These are phyloP conservation scores for Dryadomyces quercus-mongolicae DNA, from an alignment of 2,329 filamentous ascomycete genomes.

Conservation along the genomic window DNA sequence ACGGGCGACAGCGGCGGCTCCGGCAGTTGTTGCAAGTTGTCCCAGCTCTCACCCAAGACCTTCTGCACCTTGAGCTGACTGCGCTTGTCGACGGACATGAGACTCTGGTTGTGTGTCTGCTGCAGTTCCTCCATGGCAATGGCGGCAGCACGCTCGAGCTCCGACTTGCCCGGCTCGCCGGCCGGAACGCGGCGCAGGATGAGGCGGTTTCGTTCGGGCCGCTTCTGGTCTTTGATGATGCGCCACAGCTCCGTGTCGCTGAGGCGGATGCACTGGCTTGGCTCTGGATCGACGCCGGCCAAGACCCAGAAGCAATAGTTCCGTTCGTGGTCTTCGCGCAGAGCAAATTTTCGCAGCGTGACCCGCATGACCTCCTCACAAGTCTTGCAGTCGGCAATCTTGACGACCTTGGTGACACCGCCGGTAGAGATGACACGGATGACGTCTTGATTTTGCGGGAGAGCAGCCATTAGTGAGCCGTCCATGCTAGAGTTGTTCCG, in stretches of 20 bases:
- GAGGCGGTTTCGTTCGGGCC: slow-evolving; percentile 78
- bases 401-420: slow-evolving; percentile 85
- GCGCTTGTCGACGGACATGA: slow-evolving; percentile 56
- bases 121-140: slow-evolving; percentile 83
- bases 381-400: slow-evolving; percentile 81
- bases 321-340: slow-evolving; percentile 81
- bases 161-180: slow-evolving; percentile 76
- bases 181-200: slow-evolving; percentile 89
- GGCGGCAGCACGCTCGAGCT: slow-evolving; percentile 74
- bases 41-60: slow-evolving; percentile 76
- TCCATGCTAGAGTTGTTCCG: slow-evolving; percentile 77
- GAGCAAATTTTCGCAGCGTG: slow-evolving; percentile 74
- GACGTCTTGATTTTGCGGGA: slow-evolving; percentile 77
- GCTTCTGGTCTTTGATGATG: slow-evolving; percentile 75
- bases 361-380: slow-evolving; percentile 88
- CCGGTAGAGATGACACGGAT: slow-evolving; percentile 89
- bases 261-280: slow-evolving; percentile 67
- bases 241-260: slow-evolving; percentile 81
- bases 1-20: slow-evolving; percentile 71
- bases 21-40: slow-evolving; percentile 56
- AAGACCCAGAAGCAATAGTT: slow-evolving; percentile 97
- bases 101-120: slow-evolving; percentile 52
- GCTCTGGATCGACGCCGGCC: slow-evolving; percentile 72
- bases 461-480: slow-evolving; percentile 70
- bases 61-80: slow-evolving; percentile 84